Base-by-base conservation (phyloP, 352 stramenopile species). In the Phytophthora cactorum region DNA sequence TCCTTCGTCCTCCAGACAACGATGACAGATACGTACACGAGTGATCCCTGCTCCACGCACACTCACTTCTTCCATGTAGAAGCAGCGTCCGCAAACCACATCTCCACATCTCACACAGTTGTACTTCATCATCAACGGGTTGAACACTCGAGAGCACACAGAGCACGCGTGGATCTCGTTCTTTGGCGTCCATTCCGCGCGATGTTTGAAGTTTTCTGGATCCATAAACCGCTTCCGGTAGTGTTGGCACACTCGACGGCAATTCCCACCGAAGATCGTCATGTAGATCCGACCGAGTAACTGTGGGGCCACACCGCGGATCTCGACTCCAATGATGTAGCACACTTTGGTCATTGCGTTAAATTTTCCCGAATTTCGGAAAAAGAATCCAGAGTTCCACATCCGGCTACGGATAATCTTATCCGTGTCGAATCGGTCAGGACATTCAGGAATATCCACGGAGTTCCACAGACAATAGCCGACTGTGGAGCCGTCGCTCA, bases 381-480 rank as follows among this genome's bases (percentile, higher is more conserved):
- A 71, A 46, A 86, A 71, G 53, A 79, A 88, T 5, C 79, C 79
- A 4, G 79, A 88, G 22, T 69, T 64, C 38, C 47, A 64, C 64
- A 86, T 80, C 56, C 74, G 78, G 36, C 70, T 77, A 6, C 77
- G 68, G 8, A 80, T 69, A 52, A 78, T 74, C 44, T 64, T 72
- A 32, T 84, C 67, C 1, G 62, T 54, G 11, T 49, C 50, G 36
- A 46, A 74, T 43, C 67, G 56, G 25, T 81, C 67, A 3, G 70
- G 66, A 59, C 65, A 81, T 22, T 78, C 74, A 0, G 66, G 68
- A 8, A 79, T 52, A 14, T 84, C 77, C 59, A 89, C 74, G 2
- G 80, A 89, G 17, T 85, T 74, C 68, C 75, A 86, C 2, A 89
- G 75, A 63, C 80, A 89, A 52, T 89, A 89, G 52, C 77, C 80